Conservation (phyloP, 805 yeast genomes). For the Tetrapisispora arboricola region DNA sequence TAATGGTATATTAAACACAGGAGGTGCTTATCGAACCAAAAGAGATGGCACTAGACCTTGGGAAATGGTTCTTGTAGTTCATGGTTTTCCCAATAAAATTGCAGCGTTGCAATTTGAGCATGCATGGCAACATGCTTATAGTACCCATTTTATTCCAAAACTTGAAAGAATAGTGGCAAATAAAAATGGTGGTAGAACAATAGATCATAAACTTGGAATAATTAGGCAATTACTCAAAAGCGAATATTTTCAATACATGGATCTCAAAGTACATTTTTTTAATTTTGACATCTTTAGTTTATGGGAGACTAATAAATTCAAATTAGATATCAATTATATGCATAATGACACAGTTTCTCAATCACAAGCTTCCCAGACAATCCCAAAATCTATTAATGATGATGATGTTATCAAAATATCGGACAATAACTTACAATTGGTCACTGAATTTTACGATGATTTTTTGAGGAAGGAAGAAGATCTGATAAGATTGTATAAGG, state of each 20-base stretch:
- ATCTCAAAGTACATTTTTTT: slow-evolving; percentile 40
- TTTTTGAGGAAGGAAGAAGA: slow-evolving; percentile 8
- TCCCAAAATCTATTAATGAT: neutral
- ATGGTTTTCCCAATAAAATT: slow-evolving; percentile 62
- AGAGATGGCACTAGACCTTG: slow-evolving; percentile 56
- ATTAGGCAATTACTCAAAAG: slow-evolving; percentile 35
- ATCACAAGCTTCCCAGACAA: slow-evolving; percentile 1
- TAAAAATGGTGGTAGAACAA: slow-evolving; percentile 31
- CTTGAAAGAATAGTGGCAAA: slow-evolving; percentile 31
- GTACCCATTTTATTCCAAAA: slow-evolving; percentile 47
- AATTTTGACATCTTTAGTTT: slow-evolving; percentile 16
- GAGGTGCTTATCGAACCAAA: slow-evolving; percentile 66
- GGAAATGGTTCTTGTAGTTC: slow-evolving; percentile 52
- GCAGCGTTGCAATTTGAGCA: slow-evolving; percentile 75
- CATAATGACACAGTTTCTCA: neutral
- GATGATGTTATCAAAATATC: slow-evolving; percentile 6
- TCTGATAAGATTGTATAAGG: slow-evolving; percentile 10
- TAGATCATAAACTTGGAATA: slow-evolving; percentile 41
- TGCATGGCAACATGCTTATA: slow-evolving; percentile 69
- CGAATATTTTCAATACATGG: slow-evolving; percentile 36
- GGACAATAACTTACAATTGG: slow-evolving; percentile 18
- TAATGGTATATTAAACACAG: slow-evolving; percentile 51
- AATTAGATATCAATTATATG: neutral
- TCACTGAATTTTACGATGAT: slow-evolving; percentile 19
- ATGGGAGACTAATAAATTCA: slow-evolving; percentile 22